phyloP scores from a whole-genome alignment of 495 filamentous ascomycete genomes.

The Aspergillus carlsbadensis region DNA sequence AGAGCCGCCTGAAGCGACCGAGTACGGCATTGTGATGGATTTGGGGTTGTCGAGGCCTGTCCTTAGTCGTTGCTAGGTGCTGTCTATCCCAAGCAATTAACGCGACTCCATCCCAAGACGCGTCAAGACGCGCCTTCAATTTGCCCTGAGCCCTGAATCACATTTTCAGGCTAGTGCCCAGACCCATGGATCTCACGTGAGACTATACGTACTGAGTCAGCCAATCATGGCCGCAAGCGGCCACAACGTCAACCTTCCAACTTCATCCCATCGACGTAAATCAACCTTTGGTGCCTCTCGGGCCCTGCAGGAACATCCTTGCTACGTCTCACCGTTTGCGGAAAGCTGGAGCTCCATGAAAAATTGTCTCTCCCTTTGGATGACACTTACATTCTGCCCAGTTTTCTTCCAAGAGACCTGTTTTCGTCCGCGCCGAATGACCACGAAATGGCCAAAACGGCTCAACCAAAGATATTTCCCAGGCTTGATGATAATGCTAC shows the following conservation, averaged over 20 bases:
- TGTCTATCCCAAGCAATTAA: constrained; percentile 17
- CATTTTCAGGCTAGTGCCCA: not conserved
- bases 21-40: constrained; percentile 50
- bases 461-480: not conserved
- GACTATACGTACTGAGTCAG: not conserved
- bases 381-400: constrained; percentile 18
- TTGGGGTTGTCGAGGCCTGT: not conserved
- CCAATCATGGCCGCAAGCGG: constrained; percentile 25
- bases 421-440: not conserved
- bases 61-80: not conserved
- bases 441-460: not conserved
- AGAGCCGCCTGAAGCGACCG: constrained; percentile 39
- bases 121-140: constrained; percentile 14
- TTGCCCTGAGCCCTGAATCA: constrained; percentile 24
- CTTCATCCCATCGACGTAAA: not conserved
- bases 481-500: not conserved
- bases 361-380: constrained; percentile 2
- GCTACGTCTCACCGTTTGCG: constrained; percentile 11
- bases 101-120: constrained; percentile 23
- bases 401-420: not conserved
- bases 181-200: constrained; percentile 4
- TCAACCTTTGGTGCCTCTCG: constrained; percentile 1
- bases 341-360: not conserved
- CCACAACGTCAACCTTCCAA: constrained; percentile 1
- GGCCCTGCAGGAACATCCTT: constrained; percentile 14